phyloP scores from a whole-genome alignment of 768 basidiomycete species.

The Collybiopsis luxurians region DNA sequence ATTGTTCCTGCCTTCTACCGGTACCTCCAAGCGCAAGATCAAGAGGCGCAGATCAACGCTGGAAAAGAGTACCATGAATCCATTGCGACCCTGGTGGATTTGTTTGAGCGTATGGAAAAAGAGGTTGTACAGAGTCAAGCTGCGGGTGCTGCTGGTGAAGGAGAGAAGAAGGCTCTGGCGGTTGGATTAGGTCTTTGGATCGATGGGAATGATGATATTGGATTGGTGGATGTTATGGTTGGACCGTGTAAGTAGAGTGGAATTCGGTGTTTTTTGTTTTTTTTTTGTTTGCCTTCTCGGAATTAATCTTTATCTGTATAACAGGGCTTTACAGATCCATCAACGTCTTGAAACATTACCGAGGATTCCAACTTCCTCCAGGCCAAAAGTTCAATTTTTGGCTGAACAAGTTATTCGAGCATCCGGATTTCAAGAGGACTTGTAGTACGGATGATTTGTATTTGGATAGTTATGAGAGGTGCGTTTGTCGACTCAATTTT shows the following conservation, averaged over 20 bases:
- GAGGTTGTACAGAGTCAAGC: conserved; percentile 38
- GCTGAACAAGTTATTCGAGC: conserved; percentile 49
- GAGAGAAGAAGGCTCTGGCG: conserved; percentile 33
- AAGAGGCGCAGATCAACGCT: conserved; percentile 44
- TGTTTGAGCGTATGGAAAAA: conserved; percentile 56
- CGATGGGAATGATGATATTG: conserved; percentile 48
- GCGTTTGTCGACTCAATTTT: conserved; percentile 10
- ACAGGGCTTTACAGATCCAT: conserved; percentile 4
- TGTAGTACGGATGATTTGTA: conserved; percentile 69
- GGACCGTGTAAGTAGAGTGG: conserved; percentile 55
- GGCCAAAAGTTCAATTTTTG: conserved; percentile 51
- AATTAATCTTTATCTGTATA: background rate
- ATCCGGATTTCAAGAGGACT: conserved; percentile 64
- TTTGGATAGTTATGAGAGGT: conserved; percentile 72
- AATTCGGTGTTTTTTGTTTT: background rate
- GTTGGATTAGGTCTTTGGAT: conserved; percentile 59
- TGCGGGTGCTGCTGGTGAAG: conserved; percentile 38
- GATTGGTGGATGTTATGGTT: conserved; percentile 65
- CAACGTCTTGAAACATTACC: conserved; percentile 63
- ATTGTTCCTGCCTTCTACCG: conserved; percentile 74
- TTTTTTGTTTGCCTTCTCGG: too few relatives aligned
- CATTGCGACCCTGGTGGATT: conserved; percentile 45
- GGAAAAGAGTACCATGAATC: conserved; percentile 54
- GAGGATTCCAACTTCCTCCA: conserved; percentile 59
- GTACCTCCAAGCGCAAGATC: conserved; percentile 68